phyloP scores from a whole-genome alignment of 495 filamentous ascomycete genomes.

The Penicillium samsonianum region DNA sequence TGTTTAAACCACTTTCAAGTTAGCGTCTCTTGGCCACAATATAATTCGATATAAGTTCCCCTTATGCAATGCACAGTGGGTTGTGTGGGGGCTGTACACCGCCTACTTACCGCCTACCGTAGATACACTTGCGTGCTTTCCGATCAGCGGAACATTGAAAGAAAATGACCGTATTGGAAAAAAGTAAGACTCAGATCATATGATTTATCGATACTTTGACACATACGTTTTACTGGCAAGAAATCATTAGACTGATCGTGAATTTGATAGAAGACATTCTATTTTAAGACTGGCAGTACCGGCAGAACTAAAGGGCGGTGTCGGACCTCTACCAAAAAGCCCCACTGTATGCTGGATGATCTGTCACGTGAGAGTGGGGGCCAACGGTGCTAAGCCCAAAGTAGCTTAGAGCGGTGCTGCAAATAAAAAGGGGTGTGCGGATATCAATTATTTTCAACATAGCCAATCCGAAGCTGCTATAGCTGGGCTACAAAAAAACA shows the following conservation, averaged over 20 bases:
- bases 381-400: background rate
- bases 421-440: slow-evolving; percentile 5
- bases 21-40: background rate
- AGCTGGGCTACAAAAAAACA: background rate
- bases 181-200: too few relatives aligned
- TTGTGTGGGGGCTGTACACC: background rate
- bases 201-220: too few relatives aligned
- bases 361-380: slow-evolving; percentile 1
- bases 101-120: background rate
- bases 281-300: background rate
- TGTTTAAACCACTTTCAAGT: background rate
- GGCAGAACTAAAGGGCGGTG: background rate
- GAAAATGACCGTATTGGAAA: too few relatives aligned
- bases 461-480: background rate
- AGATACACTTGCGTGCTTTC: background rate
- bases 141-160: background rate
- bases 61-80: background rate
- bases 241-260: too few relatives aligned
- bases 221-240: too few relatives aligned
- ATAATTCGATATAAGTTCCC: slow-evolving; percentile 2
- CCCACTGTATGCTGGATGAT: background rate
- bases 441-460: background rate
- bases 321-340: background rate
- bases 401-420: background rate
- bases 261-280: background rate